Evolutionary conservation across 2,329 filamentous ascomycete species (phyloP).

Genomic region (Colletotrichum sp.): DNA sequence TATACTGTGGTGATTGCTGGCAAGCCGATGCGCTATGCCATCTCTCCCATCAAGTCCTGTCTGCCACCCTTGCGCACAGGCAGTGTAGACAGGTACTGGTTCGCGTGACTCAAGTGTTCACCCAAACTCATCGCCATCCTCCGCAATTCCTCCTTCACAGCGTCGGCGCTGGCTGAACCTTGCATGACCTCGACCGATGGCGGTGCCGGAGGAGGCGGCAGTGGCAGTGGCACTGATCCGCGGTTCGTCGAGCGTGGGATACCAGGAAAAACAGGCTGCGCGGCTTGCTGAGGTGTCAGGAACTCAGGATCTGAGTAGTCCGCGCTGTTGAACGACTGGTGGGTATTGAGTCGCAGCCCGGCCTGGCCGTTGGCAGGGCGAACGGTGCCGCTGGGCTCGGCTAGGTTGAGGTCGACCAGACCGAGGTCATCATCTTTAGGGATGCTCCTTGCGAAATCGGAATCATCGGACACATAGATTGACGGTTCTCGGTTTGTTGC

Average conservation of each 20-base stretch:
- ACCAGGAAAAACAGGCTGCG: conserved; percentile 26
- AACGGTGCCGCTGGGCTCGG: conserved; percentile 19
- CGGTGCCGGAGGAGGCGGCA: conserved; percentile 46
- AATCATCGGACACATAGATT: conserved; percentile 67
- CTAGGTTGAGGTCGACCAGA: conserved; percentile 34
- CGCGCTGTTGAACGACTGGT: conserved; percentile 20
- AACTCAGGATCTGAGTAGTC: conserved; percentile 25
- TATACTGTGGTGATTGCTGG: not conserved
- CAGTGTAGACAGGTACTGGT: conserved; percentile 47
- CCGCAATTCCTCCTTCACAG: conserved; percentile 56
- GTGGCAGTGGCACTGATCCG: conserved; percentile 10
- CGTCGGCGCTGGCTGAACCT: conserved; percentile 54
- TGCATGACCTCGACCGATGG: conserved; percentile 60
- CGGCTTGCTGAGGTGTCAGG: conserved; percentile 32
- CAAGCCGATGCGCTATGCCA: not conserved
- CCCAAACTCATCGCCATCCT: conserved; percentile 53
- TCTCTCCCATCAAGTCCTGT: conserved; percentile 12
- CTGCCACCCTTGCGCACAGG: conserved; percentile 38
- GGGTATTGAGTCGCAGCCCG: conserved; percentile 14
- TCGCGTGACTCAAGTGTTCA: conserved; percentile 52
- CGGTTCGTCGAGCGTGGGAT: not conserved
- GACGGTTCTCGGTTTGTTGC: conserved; percentile 55
- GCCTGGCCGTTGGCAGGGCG: not conserved
- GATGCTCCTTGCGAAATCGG: conserved; percentile 47
- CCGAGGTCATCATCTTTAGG: conserved; percentile 28